Evolutionary conservation across 441 rosid genomes (phyloP), one percentile per base, ranked within the genome.

Genomic region (Melastoma candidum): DNA sequence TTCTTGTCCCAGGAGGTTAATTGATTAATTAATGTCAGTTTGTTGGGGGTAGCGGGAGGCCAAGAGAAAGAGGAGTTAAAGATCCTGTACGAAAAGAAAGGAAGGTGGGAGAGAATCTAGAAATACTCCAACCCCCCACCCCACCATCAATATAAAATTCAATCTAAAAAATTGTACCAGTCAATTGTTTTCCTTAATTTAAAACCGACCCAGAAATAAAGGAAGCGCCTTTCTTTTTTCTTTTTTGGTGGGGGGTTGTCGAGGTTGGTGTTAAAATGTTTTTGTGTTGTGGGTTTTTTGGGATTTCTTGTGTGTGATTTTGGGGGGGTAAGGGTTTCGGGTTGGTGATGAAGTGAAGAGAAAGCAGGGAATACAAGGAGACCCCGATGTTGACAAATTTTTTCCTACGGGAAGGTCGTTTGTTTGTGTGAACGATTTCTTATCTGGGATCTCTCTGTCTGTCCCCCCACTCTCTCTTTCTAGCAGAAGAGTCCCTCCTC

Each of bases 371-470:
- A 85, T 83, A 85, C 80, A 85, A 82, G 67, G 80, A 76, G 98
- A 85, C 95, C 41, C 85, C 80, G 85, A 83, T 78, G 85, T 87
- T 83, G 96, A 92, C 96, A 83, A 87, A 82, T 80, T 36, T 36
- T 80, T 80, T 87, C 76, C 64, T 69, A 62, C 8, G 41, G 41
- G 87, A 84, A 76, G 82, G 78, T 82, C 95, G 76, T 80, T 82
- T 73, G 85, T 78, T 77, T 85, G 75, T 82, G 78, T 75, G 77
- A 71, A 36, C 71, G 80, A 80, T 87, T 88, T 85, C 87, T 77
- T 77, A 79, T 77, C 88, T 73, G 80, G 86, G 78, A 74, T 73
- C 78, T 68, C 77, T 72, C 75, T 65, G 67, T 48, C 44, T 63
- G 47, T 62, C 71, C 58, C 67, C 74, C 61, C 59, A 17, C 68